Evolutionary conservation across 768 basidiomycete species (phyloP).

Genomic region (Russula compacta): DNA sequence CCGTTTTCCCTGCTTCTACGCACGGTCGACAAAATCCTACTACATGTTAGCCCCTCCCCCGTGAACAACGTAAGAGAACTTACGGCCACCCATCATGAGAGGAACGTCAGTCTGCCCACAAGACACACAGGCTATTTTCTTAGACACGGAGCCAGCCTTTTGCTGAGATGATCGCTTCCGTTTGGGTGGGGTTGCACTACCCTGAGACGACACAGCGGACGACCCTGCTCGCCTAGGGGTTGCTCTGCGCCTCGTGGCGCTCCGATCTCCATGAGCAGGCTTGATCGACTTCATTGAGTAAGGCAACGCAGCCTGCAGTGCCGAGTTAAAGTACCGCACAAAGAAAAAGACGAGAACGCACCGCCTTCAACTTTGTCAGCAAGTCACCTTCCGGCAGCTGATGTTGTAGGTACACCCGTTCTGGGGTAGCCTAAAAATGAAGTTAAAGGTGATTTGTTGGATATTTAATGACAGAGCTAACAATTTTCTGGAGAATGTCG

Average conservation of each 20-base stretch:
- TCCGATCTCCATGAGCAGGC: slow-evolving; percentile 34
- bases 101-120: slow-evolving; percentile 66
- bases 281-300: slow-evolving; percentile 53
- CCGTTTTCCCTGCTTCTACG: slow-evolving; percentile 28
- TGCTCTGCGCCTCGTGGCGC: slow-evolving; percentile 30
- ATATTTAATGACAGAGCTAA: slow-evolving; percentile 24
- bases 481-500: slow-evolving; percentile 37
- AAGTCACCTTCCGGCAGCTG: slow-evolving; percentile 47
- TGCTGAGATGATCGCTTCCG: slow-evolving; percentile 33
- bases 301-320: slow-evolving; percentile 34
- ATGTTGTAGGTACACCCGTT: slow-evolving; percentile 48
- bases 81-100: slow-evolving; percentile 66
- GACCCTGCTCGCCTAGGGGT: slow-evolving; percentile 26
- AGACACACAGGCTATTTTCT: slow-evolving; percentile 44
- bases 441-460: not conserved
- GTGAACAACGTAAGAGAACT: slow-evolving; percentile 27
- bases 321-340: not conserved
- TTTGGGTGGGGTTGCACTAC: slow-evolving; percentile 28
- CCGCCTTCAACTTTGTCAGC: slow-evolving; percentile 50
- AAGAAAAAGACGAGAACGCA: slow-evolving; percentile 25
- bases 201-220: not conserved
- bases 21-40: slow-evolving; percentile 64
- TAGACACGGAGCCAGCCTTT: slow-evolving; percentile 30
- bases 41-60: not conserved
- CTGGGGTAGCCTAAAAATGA: slow-evolving; percentile 31